Evolutionary conservation across 2,329 filamentous ascomycete species (phyloP).

Genomic region (Mariannaea elegans): DNA sequence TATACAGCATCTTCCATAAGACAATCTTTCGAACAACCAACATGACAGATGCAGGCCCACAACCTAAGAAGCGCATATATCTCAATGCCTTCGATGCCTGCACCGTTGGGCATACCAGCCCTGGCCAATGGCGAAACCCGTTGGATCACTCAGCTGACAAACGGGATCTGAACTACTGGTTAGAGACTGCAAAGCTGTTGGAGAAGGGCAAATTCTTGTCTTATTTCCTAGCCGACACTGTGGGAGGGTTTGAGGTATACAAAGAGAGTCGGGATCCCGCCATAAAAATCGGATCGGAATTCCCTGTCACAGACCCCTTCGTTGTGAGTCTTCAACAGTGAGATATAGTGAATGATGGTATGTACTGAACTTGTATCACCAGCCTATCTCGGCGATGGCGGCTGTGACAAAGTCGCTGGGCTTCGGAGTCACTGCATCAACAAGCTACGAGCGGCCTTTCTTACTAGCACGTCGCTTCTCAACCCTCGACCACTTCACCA

Average conservation of each 20-base stretch:
- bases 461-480: conserved; percentile 45
- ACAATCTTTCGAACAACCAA: background rate
- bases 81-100: conserved; percentile 26
- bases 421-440: conserved; percentile 48
- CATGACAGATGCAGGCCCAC: background rate
- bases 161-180: conserved; percentile 50
- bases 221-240: conserved; percentile 60
- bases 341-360: background rate
- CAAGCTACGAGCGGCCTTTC: conserved; percentile 48
- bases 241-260: conserved; percentile 51
- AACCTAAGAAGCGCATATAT: conserved; percentile 23
- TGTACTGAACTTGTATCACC: too few relatives aligned
- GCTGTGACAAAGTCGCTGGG: conserved; percentile 54
- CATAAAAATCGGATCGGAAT: conserved; percentile 35
- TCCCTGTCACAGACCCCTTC: conserved; percentile 52
- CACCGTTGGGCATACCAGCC: conserved; percentile 24
- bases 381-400: conserved; percentile 54
- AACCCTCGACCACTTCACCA: conserved; percentile 47
- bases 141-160: conserved; percentile 4
- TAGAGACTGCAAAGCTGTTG: conserved; percentile 56
- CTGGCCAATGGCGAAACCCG: conserved; percentile 26
- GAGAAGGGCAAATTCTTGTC: conserved; percentile 56
- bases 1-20: background rate
- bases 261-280: conserved; percentile 22
- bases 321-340: background rate